Evolutionary conservation across 2,329 filamentous ascomycete genomes (phyloP).

Genomic region (Phaeosphaeria sp.): DNA sequence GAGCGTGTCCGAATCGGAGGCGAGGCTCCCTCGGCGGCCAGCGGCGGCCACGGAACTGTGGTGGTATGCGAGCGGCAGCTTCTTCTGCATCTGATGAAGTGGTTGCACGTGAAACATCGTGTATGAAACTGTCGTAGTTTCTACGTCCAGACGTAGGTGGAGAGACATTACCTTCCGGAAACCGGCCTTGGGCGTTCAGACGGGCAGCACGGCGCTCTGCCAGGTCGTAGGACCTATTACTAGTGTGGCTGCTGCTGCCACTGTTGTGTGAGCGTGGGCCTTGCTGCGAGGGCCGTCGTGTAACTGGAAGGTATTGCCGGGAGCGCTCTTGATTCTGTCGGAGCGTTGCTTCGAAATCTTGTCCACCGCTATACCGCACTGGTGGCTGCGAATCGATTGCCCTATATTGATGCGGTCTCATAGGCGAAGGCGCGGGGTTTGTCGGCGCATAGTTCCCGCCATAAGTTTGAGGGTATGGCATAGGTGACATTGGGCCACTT

Average conservation of each 20-base stretch:
- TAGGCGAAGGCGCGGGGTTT: not conserved
- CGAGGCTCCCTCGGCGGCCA: slow-evolving; percentile 23
- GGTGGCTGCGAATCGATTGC: slow-evolving; percentile 6
- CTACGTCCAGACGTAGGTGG: slow-evolving; percentile 40
- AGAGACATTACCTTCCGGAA: slow-evolving; percentile 33
- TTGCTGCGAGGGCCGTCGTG: slow-evolving; percentile 21
- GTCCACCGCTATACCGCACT: slow-evolving; percentile 8
- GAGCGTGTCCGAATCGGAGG: slow-evolving; percentile 12
- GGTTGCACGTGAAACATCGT: slow-evolving; percentile 29
- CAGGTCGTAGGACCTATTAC: slow-evolving; percentile 8
- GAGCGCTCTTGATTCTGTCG: slow-evolving; percentile 10
- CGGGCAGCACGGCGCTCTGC: slow-evolving; percentile 21
- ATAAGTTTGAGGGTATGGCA: slow-evolving; percentile 4
- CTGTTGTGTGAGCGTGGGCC: slow-evolving; percentile 9
- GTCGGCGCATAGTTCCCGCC: slow-evolving; percentile 7
- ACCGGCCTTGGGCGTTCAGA: slow-evolving; percentile 20
- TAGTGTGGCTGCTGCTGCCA: not conserved
- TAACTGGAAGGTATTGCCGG: slow-evolving; percentile 17
- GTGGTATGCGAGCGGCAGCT: slow-evolving; percentile 28
- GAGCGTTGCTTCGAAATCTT: slow-evolving; percentile 9
- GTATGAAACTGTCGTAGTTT: slow-evolving; percentile 39
- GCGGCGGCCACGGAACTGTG: slow-evolving; percentile 20
- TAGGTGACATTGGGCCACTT: slow-evolving; percentile 7
- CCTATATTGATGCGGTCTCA: slow-evolving; percentile 10
- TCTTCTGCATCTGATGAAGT: slow-evolving; percentile 35